Evolutionary conservation across 495 filamentous ascomycete species (phyloP).

Genomic region (Tuber magnatum): DNA sequence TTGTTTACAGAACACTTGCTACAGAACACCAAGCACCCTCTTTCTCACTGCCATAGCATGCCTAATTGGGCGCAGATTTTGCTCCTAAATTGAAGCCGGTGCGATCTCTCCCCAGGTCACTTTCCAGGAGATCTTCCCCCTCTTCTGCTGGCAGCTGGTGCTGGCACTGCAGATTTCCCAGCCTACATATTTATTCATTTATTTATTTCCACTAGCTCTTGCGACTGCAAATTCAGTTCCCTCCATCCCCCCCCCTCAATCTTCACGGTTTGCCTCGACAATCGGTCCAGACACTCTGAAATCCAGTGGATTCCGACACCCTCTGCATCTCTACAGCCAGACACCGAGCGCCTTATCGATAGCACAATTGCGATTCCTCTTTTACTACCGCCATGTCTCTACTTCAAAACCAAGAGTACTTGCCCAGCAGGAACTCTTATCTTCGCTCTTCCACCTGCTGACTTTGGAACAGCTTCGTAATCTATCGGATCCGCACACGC

Average conservation of each 20-base stretch:
- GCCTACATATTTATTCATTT: no score
- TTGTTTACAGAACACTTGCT: neutral
- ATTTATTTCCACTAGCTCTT: neutral
- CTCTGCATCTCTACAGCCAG: neutral
- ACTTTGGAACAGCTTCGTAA: conserved; percentile 60
- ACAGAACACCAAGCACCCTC: neutral
- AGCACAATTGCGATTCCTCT: neutral
- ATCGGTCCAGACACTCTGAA: neutral
- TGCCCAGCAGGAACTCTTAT: conserved; percentile 15
- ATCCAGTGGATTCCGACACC: neutral
- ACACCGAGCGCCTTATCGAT: neutral
- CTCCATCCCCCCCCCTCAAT: neutral
- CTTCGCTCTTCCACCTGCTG: conserved; percentile 20
- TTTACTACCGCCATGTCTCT: conserved; percentile 63
- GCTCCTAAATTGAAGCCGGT: neutral
- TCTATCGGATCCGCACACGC: conserved; percentile 85
- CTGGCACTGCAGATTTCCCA: neutral
- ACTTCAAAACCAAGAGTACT: conserved; percentile 94
- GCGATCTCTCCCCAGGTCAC: neutral
- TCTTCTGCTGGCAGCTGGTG: neutral
- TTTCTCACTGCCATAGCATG: neutral
- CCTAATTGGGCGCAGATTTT: neutral
- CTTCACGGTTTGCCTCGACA: neutral
- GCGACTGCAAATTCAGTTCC: neutral
- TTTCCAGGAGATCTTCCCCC: neutral